These are phyloP conservation scores for Colletotrichum aenigma DNA, from an alignment of 2,329 filamentous ascomycete species.

Conservation along the genomic window DNA sequence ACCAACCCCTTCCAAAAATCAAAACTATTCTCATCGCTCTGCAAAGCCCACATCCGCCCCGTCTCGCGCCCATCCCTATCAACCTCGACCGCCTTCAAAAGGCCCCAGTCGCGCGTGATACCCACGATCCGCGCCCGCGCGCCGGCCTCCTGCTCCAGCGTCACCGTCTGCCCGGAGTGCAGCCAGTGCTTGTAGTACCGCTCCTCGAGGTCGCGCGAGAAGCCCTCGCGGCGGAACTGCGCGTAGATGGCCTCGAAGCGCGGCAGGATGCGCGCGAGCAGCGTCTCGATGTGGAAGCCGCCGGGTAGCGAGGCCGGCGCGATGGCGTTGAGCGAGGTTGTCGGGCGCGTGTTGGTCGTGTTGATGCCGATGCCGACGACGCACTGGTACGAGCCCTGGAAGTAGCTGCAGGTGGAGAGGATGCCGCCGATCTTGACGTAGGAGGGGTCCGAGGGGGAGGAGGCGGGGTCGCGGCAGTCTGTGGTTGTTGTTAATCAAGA, in stretches of 20 bases:
- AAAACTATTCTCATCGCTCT: slow-evolving; percentile 98
- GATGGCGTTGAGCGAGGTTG: slow-evolving; percentile 82
- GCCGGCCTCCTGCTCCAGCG: slow-evolving; percentile 80
- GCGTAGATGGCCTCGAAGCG: slow-evolving; percentile 79
- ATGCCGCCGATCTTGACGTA: slow-evolving; percentile 95
- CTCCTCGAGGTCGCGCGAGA: slow-evolving; percentile 73
- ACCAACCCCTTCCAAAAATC: slow-evolving; percentile 93
- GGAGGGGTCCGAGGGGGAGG: slow-evolving; percentile 44
- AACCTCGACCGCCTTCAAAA: slow-evolving; percentile 84
- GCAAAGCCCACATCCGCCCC: slow-evolving; percentile 80
- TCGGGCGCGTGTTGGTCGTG: slow-evolving; percentile 81
- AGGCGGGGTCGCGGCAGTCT: slow-evolving; percentile 70
- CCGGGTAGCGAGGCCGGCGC: slow-evolving; percentile 51
- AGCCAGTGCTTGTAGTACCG: slow-evolving; percentile 86
- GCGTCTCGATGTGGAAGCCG: slow-evolving; percentile 73
- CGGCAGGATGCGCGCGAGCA: slow-evolving; percentile 81
- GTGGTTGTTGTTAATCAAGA: not conserved
- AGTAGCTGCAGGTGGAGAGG: slow-evolving; percentile 86
- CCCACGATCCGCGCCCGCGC: slow-evolving; percentile 79
- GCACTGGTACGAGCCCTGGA: slow-evolving; percentile 77
- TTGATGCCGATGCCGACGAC: slow-evolving; percentile 90
- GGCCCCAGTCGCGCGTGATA: slow-evolving; percentile 89
- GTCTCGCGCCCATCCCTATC: slow-evolving; percentile 75
- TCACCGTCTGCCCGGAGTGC: slow-evolving; percentile 75
- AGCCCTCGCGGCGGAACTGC: slow-evolving; percentile 77